Conservation (phyloP, 2,329 filamentous ascomycete species). For the Leptographium flavum region DNA sequence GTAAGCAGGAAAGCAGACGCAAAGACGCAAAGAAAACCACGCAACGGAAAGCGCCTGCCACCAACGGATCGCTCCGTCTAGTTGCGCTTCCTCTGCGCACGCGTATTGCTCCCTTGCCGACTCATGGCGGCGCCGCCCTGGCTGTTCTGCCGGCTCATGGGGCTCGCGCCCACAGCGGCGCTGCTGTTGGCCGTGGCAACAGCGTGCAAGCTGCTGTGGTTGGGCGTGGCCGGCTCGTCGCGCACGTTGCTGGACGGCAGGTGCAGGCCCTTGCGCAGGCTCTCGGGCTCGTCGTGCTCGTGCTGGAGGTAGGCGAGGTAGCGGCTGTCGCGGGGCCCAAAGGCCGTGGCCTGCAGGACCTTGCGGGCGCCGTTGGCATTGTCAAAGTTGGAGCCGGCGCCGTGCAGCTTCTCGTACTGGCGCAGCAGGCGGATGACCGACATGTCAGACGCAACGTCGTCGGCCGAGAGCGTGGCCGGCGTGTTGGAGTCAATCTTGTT, state of each 20-base stretch:
- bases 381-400: slow-evolving; percentile 41
- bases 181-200: too few relatives aligned
- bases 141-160: slow-evolving; percentile 43
- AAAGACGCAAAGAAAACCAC: background rate
- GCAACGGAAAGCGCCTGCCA: too few relatives aligned
- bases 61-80: background rate
- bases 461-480: slow-evolving; percentile 32
- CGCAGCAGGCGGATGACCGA: slow-evolving; percentile 44
- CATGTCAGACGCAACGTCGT: slow-evolving; percentile 40
- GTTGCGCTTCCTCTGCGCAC: slow-evolving; percentile 14
- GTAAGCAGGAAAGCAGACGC: background rate
- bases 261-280: slow-evolving; percentile 34
- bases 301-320: slow-evolving; percentile 34
- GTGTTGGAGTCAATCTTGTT: slow-evolving; percentile 41
- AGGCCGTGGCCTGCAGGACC: slow-evolving; percentile 39
- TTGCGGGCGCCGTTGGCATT: slow-evolving; percentile 36
- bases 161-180: slow-evolving; percentile 20
- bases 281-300: slow-evolving; percentile 31
- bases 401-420: slow-evolving; percentile 39
- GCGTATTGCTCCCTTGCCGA: slow-evolving; percentile 30
- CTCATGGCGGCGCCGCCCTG: slow-evolving; percentile 42
- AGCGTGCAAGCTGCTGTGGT: slow-evolving; percentile 3
- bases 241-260: slow-evolving; percentile 29
- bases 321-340: slow-evolving; percentile 29
- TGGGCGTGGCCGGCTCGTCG: slow-evolving; percentile 23